phyloP scores from a whole-genome alignment of 1,284 basidiomycete genomes.

The Ganoderma lucidum region DNA sequence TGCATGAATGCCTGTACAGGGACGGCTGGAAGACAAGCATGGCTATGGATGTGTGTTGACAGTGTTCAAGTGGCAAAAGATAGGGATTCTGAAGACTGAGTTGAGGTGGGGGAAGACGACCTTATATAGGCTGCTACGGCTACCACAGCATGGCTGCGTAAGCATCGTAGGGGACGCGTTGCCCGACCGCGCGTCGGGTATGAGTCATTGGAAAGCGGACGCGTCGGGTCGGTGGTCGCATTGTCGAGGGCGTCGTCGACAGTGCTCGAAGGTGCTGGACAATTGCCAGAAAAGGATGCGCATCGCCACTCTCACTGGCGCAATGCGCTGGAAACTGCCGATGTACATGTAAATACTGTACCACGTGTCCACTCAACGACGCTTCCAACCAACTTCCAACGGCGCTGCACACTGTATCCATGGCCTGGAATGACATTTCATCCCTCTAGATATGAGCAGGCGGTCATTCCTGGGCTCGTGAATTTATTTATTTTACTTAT shows the following conservation, averaged over 20 bases:
- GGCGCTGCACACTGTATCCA: too few species aligned
- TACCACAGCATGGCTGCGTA: slow-evolving; percentile 13
- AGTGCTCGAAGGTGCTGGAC: slow-evolving; percentile 7
- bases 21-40: slow-evolving; percentile 34
- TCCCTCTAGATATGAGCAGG: too few species aligned
- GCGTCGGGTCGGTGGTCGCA: neutral
- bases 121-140: slow-evolving; percentile 21
- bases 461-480: too few species aligned
- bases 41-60: slow-evolving; percentile 13
- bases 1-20: slow-evolving; percentile 19
- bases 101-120: neutral
- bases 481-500: too few species aligned
- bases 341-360: too few species aligned
- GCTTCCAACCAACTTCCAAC: too few species aligned
- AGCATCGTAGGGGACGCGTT: slow-evolving; percentile 23
- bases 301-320: neutral
- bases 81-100: neutral
- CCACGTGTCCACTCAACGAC: too few species aligned
- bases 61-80: slow-evolving; percentile 3
- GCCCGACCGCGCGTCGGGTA: slow-evolving; percentile 29
- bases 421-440: too few species aligned
- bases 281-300: slow-evolving; percentile 1
- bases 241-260: neutral
- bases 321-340: too few species aligned
- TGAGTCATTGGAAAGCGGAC: slow-evolving; percentile 25